phyloP scores from a whole-genome alignment of 2,329 filamentous ascomycete species.

The Xylaria polymorpha region DNA sequence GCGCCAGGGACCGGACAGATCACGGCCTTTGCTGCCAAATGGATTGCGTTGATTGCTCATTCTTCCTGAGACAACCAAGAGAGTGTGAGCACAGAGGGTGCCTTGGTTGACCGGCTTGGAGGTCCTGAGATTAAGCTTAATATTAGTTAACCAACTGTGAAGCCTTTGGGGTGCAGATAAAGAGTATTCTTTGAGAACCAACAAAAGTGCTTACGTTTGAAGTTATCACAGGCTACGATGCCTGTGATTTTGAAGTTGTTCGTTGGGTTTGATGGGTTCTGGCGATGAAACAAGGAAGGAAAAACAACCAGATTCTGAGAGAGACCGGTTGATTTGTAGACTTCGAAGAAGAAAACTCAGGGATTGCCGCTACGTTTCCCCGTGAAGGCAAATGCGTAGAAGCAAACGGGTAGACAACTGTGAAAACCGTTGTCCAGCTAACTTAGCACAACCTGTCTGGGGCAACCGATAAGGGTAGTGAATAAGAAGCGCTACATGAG shows the following conservation, averaged over 20 bases:
- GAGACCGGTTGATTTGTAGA: neutral
- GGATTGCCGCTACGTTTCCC: neutral
- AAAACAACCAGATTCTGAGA: neutral
- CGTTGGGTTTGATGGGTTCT: neutral
- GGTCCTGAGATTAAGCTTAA: neutral
- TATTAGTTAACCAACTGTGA: neutral
- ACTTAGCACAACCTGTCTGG: neutral
- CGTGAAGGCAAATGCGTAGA: neutral
- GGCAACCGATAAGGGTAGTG: slow-evolving; percentile 3
- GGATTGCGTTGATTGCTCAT: slow-evolving; percentile 13
- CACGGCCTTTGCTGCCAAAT: neutral
- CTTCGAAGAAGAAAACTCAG: neutral
- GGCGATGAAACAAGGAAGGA: neutral
- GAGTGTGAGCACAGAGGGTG: neutral
- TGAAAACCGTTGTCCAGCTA: neutral
- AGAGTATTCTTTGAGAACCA: neutral
- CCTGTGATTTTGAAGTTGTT: neutral
- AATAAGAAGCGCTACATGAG: neutral
- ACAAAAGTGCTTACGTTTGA: neutral
- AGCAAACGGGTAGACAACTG: neutral
- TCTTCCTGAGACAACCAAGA: neutral
- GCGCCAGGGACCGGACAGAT: slow-evolving; percentile 24
- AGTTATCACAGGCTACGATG: neutral
- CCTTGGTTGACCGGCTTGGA: neutral
- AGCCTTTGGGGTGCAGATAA: neutral